A percentile compares a stretch with the other conserved stretches of the same genome.
These are phyloP conservation scores for Echria macrotheca DNA, from an alignment of 495 filamentous ascomycete species.

Conservation along the genomic window DNA sequence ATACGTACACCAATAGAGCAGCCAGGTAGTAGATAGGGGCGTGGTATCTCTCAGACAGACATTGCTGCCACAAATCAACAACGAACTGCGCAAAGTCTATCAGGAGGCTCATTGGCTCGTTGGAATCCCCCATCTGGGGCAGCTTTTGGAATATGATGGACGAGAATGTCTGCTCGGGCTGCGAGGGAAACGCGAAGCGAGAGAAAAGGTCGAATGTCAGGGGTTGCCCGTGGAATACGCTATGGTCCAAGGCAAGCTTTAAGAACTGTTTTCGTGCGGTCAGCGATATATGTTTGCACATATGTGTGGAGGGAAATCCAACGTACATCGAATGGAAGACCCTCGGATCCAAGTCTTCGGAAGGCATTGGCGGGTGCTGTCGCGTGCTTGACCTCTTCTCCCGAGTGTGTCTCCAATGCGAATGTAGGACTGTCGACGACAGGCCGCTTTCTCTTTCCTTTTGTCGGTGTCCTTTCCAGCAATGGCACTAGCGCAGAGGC, in stretches of 20 bases:
- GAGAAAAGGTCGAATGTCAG: constrained; percentile 41
- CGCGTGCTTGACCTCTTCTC: neutral
- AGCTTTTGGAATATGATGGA: constrained; percentile 41
- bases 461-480: constrained; percentile 42
- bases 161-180: constrained; percentile 34
- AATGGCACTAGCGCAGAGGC: constrained; percentile 32
- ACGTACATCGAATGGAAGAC: constrained; percentile 33
- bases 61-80: constrained; percentile 42
- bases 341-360: constrained; percentile 3
- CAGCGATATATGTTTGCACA: constrained; percentile 14
- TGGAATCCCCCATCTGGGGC: constrained; percentile 29
- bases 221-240: constrained; percentile 28
- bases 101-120: constrained; percentile 33
- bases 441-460: constrained; percentile 48
- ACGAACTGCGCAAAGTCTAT: constrained; percentile 40
- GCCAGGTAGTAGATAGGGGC: constrained; percentile 40
- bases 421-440: constrained; percentile 44
- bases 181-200: constrained; percentile 35
- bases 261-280: constrained; percentile 29
- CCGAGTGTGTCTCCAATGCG: constrained; percentile 41
- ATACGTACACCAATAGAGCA: constrained; percentile 30
- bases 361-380: neutral
- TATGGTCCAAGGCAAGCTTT: constrained; percentile 39
- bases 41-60: constrained; percentile 36
- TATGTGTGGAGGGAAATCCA: neutral